Base-by-base conservation (phyloP, 2,329 filamentous ascomycete genomes). In the Pseudogymnoascus sp. region DNA sequence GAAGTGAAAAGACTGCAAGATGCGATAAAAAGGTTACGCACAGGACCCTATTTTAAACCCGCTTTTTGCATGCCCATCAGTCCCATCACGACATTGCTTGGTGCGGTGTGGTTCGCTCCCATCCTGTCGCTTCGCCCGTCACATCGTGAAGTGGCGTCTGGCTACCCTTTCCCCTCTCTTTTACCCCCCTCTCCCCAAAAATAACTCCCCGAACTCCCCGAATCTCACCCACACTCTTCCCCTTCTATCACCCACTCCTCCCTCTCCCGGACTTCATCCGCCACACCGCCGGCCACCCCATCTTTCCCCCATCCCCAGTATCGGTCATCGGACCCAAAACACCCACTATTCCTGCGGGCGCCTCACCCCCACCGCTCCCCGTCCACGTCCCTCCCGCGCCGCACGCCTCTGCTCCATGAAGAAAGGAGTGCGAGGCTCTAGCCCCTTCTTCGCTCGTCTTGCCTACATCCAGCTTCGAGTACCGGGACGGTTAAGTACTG, bases 51-150 rank as follows among this genome's bases (percentile, higher is more conserved):
- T 51, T 51, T 51, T 51, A 36, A 57, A 51, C 45, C 45, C 45
- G 45, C 45, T 51, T 51, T 48, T 51, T 23, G 2, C 28, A 31
- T 51, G 45, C 23, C 25, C 45, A 28, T 51, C 66, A 7, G 8
- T 51, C 74, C 91, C 60, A 78, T 91, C 41, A 89, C 89, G 1
- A 79, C 90, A 62, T 76, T 89, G 62, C 81, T 90, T 67, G 89
- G 89, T 65, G 81, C 91, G 67, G 80, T 85, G 86, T 87, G 51
- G 89, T 51, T 51, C 45, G 45, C 45, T 14, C 13, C 21, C 28
- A 31, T 31, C 28, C 7, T 28, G 21, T 25, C 43, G 43, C 21
- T 7, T 14, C 21, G 11, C 7, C 45, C 21, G 21, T 51, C 21
- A 51, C 45, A 51, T 51, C 45, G 45, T 51, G 45, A 43, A 10